Evolutionary conservation across 345 rosid genomes (phyloP).

Genomic region (Carallia pectinifolia): DNA sequence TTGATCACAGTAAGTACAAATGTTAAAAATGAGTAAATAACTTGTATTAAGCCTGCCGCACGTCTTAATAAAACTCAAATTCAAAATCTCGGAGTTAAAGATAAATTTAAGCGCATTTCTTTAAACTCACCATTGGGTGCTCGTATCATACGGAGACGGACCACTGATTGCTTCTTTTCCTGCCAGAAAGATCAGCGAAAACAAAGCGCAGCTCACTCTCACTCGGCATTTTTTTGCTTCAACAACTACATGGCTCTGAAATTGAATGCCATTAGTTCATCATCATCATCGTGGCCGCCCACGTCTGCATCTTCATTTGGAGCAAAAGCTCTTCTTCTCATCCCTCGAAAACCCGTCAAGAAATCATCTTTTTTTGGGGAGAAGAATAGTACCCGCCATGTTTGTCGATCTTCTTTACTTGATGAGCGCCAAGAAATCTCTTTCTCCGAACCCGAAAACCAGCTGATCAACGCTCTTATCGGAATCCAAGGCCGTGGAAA

Average conservation of each 20-base stretch:
- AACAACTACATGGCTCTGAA: not conserved
- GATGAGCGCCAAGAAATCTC: slow-evolving; percentile 30
- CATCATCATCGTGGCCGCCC: not conserved
- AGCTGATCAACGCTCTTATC: slow-evolving; percentile 72
- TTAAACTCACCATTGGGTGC: too few relatives aligned
- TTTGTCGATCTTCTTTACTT: slow-evolving; percentile 28
- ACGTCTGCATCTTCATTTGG: not conserved
- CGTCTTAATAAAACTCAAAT: too few relatives aligned
- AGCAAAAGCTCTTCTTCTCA: not conserved
- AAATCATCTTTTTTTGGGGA: not conserved
- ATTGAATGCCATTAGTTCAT: not conserved
- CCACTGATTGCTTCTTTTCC: too few relatives aligned
- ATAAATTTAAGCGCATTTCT: too few relatives aligned
- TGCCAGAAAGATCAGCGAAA: too few relatives aligned
- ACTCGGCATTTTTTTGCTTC: not conserved
- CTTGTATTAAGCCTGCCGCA: too few relatives aligned
- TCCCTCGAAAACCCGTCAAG: slow-evolving; percentile 13
- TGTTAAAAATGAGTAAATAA: too few relatives aligned
- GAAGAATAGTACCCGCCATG: not conserved
- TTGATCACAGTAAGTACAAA: too few relatives aligned
- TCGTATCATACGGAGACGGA: too few relatives aligned
- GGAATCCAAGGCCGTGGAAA: slow-evolving; percentile 96
- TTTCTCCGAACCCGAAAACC: slow-evolving; percentile 63
- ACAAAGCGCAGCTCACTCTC: not conserved
- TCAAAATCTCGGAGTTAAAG: too few relatives aligned